Evolutionary conservation across 2,329 filamentous ascomycete genomes (phyloP).

Genomic region (Neobulgaria alba): DNA sequence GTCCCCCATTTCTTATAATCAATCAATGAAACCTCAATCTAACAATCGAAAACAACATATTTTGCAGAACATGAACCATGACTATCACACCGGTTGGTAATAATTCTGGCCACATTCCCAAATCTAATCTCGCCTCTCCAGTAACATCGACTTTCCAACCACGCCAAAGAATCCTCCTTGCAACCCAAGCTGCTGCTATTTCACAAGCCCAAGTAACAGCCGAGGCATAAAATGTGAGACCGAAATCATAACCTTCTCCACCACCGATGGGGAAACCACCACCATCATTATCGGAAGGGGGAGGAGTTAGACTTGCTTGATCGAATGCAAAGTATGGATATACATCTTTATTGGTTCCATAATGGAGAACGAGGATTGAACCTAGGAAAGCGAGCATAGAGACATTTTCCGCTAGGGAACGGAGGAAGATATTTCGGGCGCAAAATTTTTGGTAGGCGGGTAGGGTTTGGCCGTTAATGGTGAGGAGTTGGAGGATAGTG

Average conservation of each 20-base stretch:
- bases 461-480: slow-evolving; percentile 51
- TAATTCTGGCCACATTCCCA: slow-evolving; percentile 59
- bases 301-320: slow-evolving; percentile 15
- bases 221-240: slow-evolving; percentile 54
- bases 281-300: slow-evolving; percentile 2
- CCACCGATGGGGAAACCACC: slow-evolving; percentile 16
- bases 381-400: slow-evolving; percentile 62
- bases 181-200: slow-evolving; percentile 51
- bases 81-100: slow-evolving; percentile 57
- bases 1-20: too few species aligned
- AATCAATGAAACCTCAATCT: slow-evolving; percentile 45
- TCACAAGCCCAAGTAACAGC: slow-evolving; percentile 60
- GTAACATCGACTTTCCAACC: slow-evolving; percentile 55
- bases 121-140: slow-evolving; percentile 54
- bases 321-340: slow-evolving; percentile 65
- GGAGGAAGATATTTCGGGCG: slow-evolving; percentile 58
- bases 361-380: slow-evolving; percentile 56
- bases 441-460: slow-evolving; percentile 57
- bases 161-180: slow-evolving; percentile 47
- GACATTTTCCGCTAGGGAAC: slow-evolving; percentile 57
- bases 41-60: slow-evolving; percentile 64
- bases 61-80: slow-evolving; percentile 60
- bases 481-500: slow-evolving; percentile 42
- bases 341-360: slow-evolving; percentile 57
- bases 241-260: slow-evolving; percentile 47